Evolutionary conservation across 228 moss, liverwort and hornwort species (phyloP).

Genomic region (Sphagnum fallax): DNA sequence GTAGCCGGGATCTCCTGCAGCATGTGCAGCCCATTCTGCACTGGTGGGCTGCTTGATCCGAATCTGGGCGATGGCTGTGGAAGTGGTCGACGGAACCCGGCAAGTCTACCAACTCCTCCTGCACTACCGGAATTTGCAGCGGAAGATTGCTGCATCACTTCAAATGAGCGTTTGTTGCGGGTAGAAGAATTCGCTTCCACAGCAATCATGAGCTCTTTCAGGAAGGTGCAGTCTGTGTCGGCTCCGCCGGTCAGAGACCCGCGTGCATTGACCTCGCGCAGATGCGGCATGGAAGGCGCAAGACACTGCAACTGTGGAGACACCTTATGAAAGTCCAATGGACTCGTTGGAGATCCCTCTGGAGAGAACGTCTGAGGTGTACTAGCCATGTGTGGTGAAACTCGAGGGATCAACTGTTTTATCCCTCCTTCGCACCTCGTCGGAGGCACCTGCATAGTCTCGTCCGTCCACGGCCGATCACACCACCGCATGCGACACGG

Average conservation of each 20-base stretch:
- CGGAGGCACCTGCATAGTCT: not conserved
- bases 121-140: too few species aligned
- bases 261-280: not conserved
- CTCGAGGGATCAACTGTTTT: not conserved
- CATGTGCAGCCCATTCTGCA: constrained; percentile 12
- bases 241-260: constrained; percentile 1
- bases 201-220: constrained; percentile 26
- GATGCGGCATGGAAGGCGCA: constrained; percentile 16
- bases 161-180: constrained; percentile 53
- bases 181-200: not conserved
- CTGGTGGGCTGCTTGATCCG: not conserved
- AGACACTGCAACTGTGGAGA: constrained; percentile 47
- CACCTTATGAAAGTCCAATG: constrained; percentile 42
- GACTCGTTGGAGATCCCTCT: constrained; percentile 19
- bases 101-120: constrained; percentile 4
- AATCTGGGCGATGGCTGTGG: not conserved
- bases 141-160: constrained; percentile 40
- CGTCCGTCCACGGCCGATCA: constrained; percentile 40
- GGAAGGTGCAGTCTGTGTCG: constrained; percentile 14
- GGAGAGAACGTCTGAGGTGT: not conserved
- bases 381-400: not conserved
- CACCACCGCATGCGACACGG: constrained; percentile 72
- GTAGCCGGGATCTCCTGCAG: constrained; percentile 9
- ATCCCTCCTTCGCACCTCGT: not conserved
- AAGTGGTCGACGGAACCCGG: constrained; percentile 2